Evolutionary conservation across 768 basidiomycete genomes (phyloP).

Genomic region (Sutorius australiensis): DNA sequence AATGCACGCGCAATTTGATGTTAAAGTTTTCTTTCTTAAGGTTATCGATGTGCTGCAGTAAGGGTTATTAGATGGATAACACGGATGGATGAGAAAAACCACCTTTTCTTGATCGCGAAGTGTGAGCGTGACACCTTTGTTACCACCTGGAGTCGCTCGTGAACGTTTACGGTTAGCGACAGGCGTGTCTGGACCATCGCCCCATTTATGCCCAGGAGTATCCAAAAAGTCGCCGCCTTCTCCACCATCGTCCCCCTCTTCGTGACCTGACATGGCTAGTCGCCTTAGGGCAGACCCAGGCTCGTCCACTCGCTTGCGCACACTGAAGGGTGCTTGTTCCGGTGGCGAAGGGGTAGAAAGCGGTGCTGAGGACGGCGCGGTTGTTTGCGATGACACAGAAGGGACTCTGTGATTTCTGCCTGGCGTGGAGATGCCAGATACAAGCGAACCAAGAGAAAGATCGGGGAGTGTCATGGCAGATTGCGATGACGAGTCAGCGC

Average conservation of each 20-base stretch:
- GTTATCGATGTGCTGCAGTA: conserved; percentile 82
- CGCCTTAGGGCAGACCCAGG: conserved; percentile 39
- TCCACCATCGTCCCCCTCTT: conserved; percentile 37
- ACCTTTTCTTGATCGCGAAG: conserved; percentile 97
- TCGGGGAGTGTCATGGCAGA: conserved; percentile 51
- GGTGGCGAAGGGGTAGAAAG: conserved; percentile 50
- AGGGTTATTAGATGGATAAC: background rate
- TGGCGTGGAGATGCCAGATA: conserved; percentile 52
- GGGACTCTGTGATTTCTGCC: conserved; percentile 42
- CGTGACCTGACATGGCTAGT: conserved; percentile 29
- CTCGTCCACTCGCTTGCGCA: conserved; percentile 40
- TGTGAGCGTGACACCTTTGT: conserved; percentile 55
- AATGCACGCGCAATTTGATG: conserved; percentile 93
- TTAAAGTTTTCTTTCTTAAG: conserved; percentile 97
- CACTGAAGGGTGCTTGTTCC: conserved; percentile 25
- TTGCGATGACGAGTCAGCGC: conserved; percentile 40
- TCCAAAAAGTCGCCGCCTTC: conserved; percentile 46
- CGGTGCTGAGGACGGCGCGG: conserved; percentile 49
- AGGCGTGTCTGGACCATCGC: conserved; percentile 52
- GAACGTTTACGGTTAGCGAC: conserved; percentile 44
- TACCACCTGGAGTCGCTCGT: conserved; percentile 24
- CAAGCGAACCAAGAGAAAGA: conserved; percentile 55
- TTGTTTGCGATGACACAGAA: conserved; percentile 49
- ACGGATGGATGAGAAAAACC: conserved; percentile 1
- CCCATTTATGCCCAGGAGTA: conserved; percentile 53